Percentiles rank a stretch among this genome's conserved stretches.
Conservation (phyloP, 2,329 filamentous ascomycete genomes). For the Sodiomyces alkalinus region DNA sequence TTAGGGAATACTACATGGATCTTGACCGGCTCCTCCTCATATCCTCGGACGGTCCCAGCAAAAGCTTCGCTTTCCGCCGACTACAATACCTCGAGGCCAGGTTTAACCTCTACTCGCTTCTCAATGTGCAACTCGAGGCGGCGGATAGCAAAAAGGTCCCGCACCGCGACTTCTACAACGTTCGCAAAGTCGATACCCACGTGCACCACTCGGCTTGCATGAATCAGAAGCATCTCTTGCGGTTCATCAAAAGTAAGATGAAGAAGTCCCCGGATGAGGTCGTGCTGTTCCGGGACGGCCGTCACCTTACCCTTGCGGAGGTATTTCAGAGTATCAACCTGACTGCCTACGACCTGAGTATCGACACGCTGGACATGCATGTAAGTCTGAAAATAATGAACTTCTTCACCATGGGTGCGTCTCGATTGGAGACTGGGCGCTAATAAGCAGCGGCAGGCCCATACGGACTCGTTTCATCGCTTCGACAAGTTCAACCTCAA, state of each 20-base stretch:
- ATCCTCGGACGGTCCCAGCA: slow-evolving; percentile 91
- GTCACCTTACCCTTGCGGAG: slow-evolving; percentile 76
- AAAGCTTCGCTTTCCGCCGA: slow-evolving; percentile 90
- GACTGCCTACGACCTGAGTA: slow-evolving; percentile 93
- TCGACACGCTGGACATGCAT: slow-evolving; percentile 98
- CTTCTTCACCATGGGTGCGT: no score
- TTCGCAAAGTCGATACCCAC: slow-evolving; percentile 96
- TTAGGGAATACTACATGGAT: slow-evolving; percentile 93
- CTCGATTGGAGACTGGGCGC: no score
- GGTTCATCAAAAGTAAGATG: slow-evolving; percentile 99
- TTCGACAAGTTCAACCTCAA: slow-evolving; percentile 99
- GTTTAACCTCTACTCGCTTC: slow-evolving; percentile 81
- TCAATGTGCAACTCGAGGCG: slow-evolving; percentile 96
- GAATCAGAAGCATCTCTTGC: slow-evolving; percentile 96
- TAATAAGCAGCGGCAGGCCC: slow-evolving; percentile 40
- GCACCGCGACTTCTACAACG: slow-evolving; percentile 97
- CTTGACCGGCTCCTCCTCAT: slow-evolving; percentile 73
- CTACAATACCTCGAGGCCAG: slow-evolving; percentile 94
- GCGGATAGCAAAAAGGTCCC: slow-evolving; percentile 96
- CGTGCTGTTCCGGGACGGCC: slow-evolving; percentile 82
- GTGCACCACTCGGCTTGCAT: slow-evolving; percentile 98
- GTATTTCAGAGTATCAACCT: slow-evolving; percentile 97
- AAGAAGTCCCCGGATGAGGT: slow-evolving; percentile 94
- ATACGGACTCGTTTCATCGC: slow-evolving; percentile 94
- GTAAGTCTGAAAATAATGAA: slow-evolving; percentile 30